Evolutionary conservation across 2,329 filamentous ascomycete species (phyloP).

Genomic region (Verticillium nubilum): DNA sequence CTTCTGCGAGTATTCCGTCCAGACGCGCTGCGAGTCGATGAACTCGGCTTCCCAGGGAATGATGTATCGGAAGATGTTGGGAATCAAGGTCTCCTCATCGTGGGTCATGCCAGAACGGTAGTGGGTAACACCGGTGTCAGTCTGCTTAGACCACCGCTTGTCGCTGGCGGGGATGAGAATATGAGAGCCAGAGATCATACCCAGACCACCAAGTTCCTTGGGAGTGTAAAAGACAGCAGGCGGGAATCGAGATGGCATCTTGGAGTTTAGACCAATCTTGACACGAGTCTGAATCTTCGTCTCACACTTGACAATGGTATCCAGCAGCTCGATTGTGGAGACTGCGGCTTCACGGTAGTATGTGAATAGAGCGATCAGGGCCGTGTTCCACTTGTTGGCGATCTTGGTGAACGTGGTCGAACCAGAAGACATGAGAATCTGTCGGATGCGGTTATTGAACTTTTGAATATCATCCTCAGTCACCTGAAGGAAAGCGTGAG

Average conservation of each 20-base stretch:
- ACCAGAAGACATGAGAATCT: conserved; percentile 99
- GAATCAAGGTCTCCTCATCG: conserved; percentile 94
- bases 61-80: conserved; percentile 99
- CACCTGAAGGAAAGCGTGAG: conserved; percentile 94
- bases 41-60: conserved; percentile 99
- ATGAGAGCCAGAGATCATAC: conserved; percentile 98
- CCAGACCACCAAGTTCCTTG: conserved; percentile 92
- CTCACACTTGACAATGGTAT: conserved; percentile 98
- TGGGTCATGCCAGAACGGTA: conserved; percentile 98
- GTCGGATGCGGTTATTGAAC: conserved; percentile 97
- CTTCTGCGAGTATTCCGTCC: conserved; percentile 99
- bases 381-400: conserved; percentile 99
- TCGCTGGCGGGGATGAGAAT: conserved; percentile 96
- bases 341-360: conserved; percentile 98
- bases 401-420: conserved; percentile 99
- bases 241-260: conserved; percentile 98
- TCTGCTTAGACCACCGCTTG: conserved; percentile 98
- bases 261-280: conserved; percentile 97
- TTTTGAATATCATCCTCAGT: conserved; percentile 97
- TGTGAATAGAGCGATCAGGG: conserved; percentile 91
- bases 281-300: conserved; percentile 99
- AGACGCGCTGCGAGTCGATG: conserved; percentile 96
- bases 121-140: conserved; percentile 93
- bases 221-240: conserved; percentile 98
- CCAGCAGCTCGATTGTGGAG: conserved; percentile 86